Percentiles rank a stretch among this genome's conserved stretches.
Evolutionary conservation across 768 basidiomycete genomes (phyloP).

Genomic region (Lactarius pseudohatsudake): DNA sequence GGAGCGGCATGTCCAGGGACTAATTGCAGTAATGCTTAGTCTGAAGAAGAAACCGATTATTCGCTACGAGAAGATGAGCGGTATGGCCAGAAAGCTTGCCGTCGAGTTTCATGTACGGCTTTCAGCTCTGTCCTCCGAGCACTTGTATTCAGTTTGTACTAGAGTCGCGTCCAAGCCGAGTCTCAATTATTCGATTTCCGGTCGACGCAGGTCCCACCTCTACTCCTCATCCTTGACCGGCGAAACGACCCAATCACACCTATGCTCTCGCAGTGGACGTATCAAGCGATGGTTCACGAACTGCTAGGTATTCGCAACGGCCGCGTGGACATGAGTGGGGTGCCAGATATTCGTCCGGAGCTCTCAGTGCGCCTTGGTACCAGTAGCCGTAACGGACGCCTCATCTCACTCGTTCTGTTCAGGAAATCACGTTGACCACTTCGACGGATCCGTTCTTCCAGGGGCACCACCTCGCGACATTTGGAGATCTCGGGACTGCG

Average conservation of each 20-base stretch:
- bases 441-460: slow-evolving; percentile 94
- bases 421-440: slow-evolving; percentile 94
- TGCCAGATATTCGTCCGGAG: slow-evolving; percentile 86
- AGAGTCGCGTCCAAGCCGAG: slow-evolving; percentile 83
- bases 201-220: slow-evolving; percentile 80
- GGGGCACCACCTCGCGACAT: slow-evolving; percentile 85
- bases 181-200: slow-evolving; percentile 90
- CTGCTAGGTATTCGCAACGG: slow-evolving; percentile 92
- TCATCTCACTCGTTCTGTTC: slow-evolving; percentile 23
- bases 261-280: slow-evolving; percentile 96
- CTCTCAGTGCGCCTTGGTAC: slow-evolving; percentile 56
- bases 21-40: slow-evolving; percentile 85
- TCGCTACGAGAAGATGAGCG: slow-evolving; percentile 90
- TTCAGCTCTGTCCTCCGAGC: slow-evolving; percentile 6
- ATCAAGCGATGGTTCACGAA: slow-evolving; percentile 99
- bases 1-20: slow-evolving; percentile 73
- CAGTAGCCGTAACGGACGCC: background rate
- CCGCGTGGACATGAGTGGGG: slow-evolving; percentile 77
- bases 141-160: slow-evolving; percentile 23
- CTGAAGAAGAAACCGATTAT: slow-evolving; percentile 95
- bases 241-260: slow-evolving; percentile 98
- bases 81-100: slow-evolving; percentile 88
- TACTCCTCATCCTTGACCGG: slow-evolving; percentile 90
- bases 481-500: slow-evolving; percentile 92
- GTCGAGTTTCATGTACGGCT: slow-evolving; percentile 73